phyloP scores from a whole-genome alignment of 2,329 filamentous ascomycete species.

The Xylariaceae sp. region DNA sequence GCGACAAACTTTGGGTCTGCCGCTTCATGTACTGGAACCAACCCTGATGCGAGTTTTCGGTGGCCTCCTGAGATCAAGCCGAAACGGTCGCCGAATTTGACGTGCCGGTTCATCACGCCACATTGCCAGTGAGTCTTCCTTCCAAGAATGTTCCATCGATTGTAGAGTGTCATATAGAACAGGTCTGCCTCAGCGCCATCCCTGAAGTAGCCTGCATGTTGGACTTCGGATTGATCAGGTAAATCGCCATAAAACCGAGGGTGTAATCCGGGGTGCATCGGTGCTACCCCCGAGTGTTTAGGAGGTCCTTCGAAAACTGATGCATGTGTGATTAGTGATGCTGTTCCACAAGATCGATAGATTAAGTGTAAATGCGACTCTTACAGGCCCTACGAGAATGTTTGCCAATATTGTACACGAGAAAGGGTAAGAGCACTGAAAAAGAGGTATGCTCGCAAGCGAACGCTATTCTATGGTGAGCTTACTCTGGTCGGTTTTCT shows the following conservation, averaged over 20 bases:
- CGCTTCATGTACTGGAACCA: neutral
- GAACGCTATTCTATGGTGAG: too few relatives aligned
- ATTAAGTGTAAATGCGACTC: too few relatives aligned
- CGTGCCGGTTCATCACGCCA: neutral
- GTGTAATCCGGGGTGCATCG: neutral
- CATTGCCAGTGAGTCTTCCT: neutral
- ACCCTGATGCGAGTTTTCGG: neutral
- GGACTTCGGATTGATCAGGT: neutral
- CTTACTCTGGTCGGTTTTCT: too few relatives aligned
- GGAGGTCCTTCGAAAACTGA: neutral
- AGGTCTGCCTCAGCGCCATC: neutral
- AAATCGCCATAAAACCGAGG: neutral
- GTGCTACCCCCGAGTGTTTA: neutral
- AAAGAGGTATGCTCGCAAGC: too few relatives aligned
- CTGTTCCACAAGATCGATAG: too few relatives aligned
- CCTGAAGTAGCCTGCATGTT: neutral
- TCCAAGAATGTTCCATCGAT: too few relatives aligned
- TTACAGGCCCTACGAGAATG: too few relatives aligned
- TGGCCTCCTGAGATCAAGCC: conserved; percentile 3
- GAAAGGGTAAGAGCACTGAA: too few relatives aligned
- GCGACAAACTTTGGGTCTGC: neutral
- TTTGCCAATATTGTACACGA: too few relatives aligned
- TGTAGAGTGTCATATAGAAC: neutral
- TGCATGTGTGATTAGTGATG: too few relatives aligned
- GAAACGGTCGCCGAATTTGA: neutral